phyloP scores from a whole-genome alignment of 2,329 filamentous ascomycete genomes.

The Clarireedia sp. region DNA sequence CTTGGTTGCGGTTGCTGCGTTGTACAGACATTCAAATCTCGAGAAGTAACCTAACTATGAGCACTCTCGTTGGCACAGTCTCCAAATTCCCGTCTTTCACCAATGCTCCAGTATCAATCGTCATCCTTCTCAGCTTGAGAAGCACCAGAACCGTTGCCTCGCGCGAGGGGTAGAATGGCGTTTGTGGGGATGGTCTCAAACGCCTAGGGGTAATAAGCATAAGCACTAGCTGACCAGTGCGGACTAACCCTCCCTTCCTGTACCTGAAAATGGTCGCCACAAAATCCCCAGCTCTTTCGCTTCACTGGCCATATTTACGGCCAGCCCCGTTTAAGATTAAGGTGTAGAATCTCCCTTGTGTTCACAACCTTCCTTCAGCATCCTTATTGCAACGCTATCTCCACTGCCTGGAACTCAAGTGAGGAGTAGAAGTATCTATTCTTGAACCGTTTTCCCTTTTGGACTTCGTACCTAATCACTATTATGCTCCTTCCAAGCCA shows the following conservation, averaged over 20 bases:
- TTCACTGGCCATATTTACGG: not conserved
- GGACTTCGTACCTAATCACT: not conserved
- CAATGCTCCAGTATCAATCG: too few relatives aligned
- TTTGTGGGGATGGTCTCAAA: not conserved
- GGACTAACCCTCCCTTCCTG: not conserved
- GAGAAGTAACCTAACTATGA: too few relatives aligned
- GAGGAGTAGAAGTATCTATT: not conserved
- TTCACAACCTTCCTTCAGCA: constrained; percentile 3
- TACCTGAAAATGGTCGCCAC: not conserved
- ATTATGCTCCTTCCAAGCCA: not conserved
- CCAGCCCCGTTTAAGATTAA: not conserved
- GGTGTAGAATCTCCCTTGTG: not conserved
- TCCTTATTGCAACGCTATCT: constrained; percentile 7
- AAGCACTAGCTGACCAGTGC: not conserved
- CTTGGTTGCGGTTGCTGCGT: too few relatives aligned
- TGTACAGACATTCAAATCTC: too few relatives aligned
- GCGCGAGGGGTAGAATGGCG: not conserved
- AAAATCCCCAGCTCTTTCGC: not conserved
- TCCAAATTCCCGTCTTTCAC: too few relatives aligned
- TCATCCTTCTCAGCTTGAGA: not conserved
- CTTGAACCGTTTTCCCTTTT: not conserved
- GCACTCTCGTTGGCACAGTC: too few relatives aligned
- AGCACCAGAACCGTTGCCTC: not conserved
- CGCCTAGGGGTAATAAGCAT: not conserved
- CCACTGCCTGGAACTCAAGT: not conserved